Evolutionary conservation across 768 basidiomycete species (phyloP).

Genomic region (Mycena olivaceomarginata): DNA sequence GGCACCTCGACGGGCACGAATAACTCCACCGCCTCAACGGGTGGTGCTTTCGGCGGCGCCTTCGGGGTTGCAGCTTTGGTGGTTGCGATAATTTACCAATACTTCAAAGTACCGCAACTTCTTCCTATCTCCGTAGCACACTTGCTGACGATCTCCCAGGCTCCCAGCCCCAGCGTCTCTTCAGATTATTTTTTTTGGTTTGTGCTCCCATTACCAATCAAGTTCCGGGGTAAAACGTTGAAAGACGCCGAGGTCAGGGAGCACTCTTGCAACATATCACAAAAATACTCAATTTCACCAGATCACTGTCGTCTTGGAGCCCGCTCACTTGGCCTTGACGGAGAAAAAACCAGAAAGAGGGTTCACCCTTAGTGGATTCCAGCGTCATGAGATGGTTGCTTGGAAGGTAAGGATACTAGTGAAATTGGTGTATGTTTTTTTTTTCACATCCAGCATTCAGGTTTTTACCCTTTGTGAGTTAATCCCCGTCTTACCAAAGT

Average conservation of each 20-base stretch:
- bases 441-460: too few species aligned
- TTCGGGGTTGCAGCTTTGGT: slow-evolving; percentile 5
- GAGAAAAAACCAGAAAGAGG: slow-evolving; percentile 6
- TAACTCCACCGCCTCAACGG: neutral
- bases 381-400: slow-evolving; percentile 3
- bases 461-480: too few species aligned
- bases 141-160: slow-evolving; percentile 16
- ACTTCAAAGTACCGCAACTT: slow-evolving; percentile 16
- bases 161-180: slow-evolving; percentile 3
- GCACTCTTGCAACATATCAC: neutral
- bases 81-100: neutral
- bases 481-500: too few species aligned
- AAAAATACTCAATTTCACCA: slow-evolving; percentile 7
- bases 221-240: slow-evolving; percentile 11
- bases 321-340: slow-evolving; percentile 15
- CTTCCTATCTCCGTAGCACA: slow-evolving; percentile 5
- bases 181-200: slow-evolving; percentile 1
- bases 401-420: slow-evolving; percentile 18
- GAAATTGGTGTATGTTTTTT: neutral
- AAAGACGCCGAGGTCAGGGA: neutral
- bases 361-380: neutral
- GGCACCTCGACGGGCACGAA: slow-evolving; percentile 14
- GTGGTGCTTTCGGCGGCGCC: slow-evolving; percentile 15
- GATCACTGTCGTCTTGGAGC: slow-evolving; percentile 15
- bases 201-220: slow-evolving; percentile 21